Evolutionary conservation across 1,284 basidiomycete genomes (phyloP), one percentile per base, ranked within the genome.

Genomic region (Paramarasmius palmivorus): DNA sequence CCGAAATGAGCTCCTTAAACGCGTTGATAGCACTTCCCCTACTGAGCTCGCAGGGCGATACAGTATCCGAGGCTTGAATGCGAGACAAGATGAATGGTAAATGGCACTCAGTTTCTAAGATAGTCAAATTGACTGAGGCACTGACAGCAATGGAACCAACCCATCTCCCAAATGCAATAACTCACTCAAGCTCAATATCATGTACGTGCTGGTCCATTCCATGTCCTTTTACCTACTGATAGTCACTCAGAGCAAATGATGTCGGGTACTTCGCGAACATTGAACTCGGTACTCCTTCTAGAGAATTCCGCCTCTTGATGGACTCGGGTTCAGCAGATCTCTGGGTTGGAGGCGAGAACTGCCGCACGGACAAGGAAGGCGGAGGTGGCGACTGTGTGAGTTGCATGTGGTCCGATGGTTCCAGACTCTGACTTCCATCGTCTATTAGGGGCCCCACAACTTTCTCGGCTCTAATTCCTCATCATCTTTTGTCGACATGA

Each of bases 101-200:
- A 36, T 25, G 17, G 15, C 7, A 20, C 22, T 20, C 4, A 19
- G 19, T 6, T 22, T 34, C 3, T 19, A 32, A 2, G 9, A 2
- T 2, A 10, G 29, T 7, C 12, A 19, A n/a, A 8, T 39, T 17
- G 29, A 9, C 34, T 38, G n/a, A 49, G 73, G 73, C 37, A 65
- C 68, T 44, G 68, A 90, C 36, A 81, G 83, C 14, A 29, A 57
- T 8, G 83, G 86, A 6, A 74, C 76, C 52, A 40, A 65, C 4
- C 44, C 44, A 32, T 82, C 86, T 9, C 77, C 80, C 8, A 67
- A 50, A 19, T 41, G 76, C 6, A 66, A 65, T 52, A 74, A 89
- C 68, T 82, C 88, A 35, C 73, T 92, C 35, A 90, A 86, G 2
- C 76, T 94, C 45, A 76, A 82, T 61, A 91, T 92, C 54, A 83